A percentile compares a stretch with the other conserved stretches of the same genome.
These are phyloP conservation scores for Diaporthe amygdali DNA, from an alignment of 2,329 filamentous ascomycete species.

Conservation along the genomic window DNA sequence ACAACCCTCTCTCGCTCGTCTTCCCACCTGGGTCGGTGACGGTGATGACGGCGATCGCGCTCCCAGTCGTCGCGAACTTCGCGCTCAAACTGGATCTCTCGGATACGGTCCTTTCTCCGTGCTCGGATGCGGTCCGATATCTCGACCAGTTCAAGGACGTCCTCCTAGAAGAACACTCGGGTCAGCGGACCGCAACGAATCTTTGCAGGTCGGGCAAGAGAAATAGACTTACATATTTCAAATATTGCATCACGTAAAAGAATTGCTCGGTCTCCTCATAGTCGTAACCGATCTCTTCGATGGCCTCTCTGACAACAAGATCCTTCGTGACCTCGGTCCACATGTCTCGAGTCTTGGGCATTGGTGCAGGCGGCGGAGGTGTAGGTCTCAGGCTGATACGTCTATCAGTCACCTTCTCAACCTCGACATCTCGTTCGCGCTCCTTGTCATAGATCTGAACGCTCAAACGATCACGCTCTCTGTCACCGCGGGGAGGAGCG, in stretches of 20 bases:
- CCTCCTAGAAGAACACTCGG: constrained; percentile 63
- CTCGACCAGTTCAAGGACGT: constrained; percentile 83
- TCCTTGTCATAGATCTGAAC: constrained; percentile 50
- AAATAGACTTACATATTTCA: constrained; percentile 75
- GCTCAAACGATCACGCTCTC: constrained; percentile 47
- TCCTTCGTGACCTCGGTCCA: constrained; percentile 99
- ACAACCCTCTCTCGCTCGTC: constrained; percentile 66
- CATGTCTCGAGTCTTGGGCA: constrained; percentile 64
- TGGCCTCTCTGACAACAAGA: constrained; percentile 83
- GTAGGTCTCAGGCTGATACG: constrained; percentile 45
- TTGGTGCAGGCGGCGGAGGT: constrained; percentile 37
- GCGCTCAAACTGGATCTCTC: constrained; percentile 64
- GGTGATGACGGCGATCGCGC: constrained; percentile 37
- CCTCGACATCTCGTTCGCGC: constrained; percentile 54
- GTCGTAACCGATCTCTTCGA: constrained; percentile 82
- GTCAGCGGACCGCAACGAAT: constrained; percentile 36
- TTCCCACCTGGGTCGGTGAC: constrained; percentile 37
- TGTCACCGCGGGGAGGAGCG: constrained; percentile 36
- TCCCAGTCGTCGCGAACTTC: constrained; percentile 59
- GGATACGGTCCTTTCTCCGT: constrained; percentile 56
- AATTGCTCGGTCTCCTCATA: constrained; percentile 90
- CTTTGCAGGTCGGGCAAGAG: neutral
- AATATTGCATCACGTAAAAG: constrained; percentile 92
- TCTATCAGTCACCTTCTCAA: constrained; percentile 61
- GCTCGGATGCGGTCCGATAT: constrained; percentile 82